Percentiles rank a stretch among this genome's conserved stretches.
phyloP scores from a whole-genome alignment of 208 protist genomes.

The Crithidia expoeki region DNA sequence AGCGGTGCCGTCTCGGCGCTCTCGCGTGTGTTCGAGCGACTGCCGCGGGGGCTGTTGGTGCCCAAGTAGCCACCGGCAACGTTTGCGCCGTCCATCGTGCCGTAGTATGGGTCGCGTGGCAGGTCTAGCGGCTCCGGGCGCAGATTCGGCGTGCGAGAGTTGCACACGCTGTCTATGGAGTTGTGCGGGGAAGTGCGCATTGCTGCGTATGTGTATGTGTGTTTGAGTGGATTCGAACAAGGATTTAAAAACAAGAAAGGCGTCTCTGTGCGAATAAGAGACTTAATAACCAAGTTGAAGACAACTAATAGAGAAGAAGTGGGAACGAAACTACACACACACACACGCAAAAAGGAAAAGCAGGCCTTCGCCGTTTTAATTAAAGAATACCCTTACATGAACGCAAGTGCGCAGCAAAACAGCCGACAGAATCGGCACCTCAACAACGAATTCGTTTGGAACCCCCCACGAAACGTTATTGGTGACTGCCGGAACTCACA shows the following conservation, averaged over 20 bases:
- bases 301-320: no score
- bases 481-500: no score
- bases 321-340: background rate
- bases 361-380: background rate
- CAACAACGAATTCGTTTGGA: no score
- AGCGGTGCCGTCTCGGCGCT: constrained; percentile 27
- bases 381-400: no score
- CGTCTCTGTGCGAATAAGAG: no score
- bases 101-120: constrained; percentile 36
- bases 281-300: no score
- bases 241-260: no score
- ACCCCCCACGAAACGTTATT: no score
- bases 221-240: no score
- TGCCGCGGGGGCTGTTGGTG: background rate
- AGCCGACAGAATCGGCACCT: no score
- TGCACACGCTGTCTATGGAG: background rate
- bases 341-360: constrained; percentile 6
- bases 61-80: background rate
- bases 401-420: no score
- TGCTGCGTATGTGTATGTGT: no score
- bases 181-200: constrained; percentile 15
- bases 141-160: constrained; percentile 16
- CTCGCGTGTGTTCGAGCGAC: background rate
- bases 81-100: constrained; percentile 28
- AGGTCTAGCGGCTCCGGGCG: constrained; percentile 42